Conservation (phyloP, 2,329 filamentous ascomycete species). For the Bipolaris bicolor region DNA sequence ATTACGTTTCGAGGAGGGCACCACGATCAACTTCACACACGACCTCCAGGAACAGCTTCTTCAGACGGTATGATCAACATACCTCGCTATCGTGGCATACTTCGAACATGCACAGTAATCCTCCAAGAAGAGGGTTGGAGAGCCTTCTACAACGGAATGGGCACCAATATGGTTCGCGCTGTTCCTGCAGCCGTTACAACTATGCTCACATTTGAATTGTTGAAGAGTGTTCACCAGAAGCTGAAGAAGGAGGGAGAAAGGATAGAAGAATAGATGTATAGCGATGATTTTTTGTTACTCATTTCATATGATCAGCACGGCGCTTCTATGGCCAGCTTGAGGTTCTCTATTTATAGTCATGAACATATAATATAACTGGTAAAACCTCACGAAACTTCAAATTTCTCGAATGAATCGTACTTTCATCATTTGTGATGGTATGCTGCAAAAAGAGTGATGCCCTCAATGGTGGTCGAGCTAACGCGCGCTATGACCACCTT, state of each 20-base stretch:
- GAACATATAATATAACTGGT: no score
- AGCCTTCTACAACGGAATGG: constrained; percentile 96
- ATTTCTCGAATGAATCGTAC: no score
- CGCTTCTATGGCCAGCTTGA: no score
- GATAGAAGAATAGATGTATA: constrained; percentile 25
- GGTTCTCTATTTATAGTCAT: no score
- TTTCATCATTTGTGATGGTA: background rate
- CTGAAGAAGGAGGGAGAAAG: constrained; percentile 60
- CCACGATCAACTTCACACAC: constrained; percentile 50
- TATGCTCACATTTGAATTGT: constrained; percentile 93
- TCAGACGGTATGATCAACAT: constrained; percentile 64
- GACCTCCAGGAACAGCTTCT: constrained; percentile 54
- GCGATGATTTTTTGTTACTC: background rate
- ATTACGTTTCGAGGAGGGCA: constrained; percentile 54
- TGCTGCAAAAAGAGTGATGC: background rate
- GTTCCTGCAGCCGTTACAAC: constrained; percentile 96
- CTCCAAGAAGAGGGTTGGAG: constrained; percentile 91
- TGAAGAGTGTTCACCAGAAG: constrained; percentile 59
- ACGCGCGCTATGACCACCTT: constrained; percentile 13
- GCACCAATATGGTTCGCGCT: constrained; percentile 95
- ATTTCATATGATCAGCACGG: background rate
- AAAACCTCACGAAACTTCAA: no score
- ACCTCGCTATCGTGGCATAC: constrained; percentile 73
- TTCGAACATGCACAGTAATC: constrained; percentile 84
- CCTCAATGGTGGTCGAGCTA: background rate